Base-by-base conservation (phyloP, 495 filamentous ascomycete species). In the Penicillium daleae region DNA sequence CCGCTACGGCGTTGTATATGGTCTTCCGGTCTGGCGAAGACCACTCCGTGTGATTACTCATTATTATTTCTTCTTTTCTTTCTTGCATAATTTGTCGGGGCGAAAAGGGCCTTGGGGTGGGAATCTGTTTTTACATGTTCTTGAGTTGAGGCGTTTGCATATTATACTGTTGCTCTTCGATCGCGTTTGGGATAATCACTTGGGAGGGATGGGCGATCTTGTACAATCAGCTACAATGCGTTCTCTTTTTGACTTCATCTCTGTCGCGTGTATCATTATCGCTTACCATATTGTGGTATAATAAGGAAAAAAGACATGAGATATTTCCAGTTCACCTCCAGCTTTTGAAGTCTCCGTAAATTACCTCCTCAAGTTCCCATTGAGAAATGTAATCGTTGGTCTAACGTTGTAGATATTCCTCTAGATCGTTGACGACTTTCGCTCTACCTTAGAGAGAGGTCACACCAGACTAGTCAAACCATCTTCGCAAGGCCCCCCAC, bases 1-100 rank as follows among this genome's bases (percentile, higher is more conserved):
- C 65, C 66, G 71, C 62, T 62, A 57, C 66, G 74, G 75, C 74
- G 75, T 79, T 77, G 69, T 75, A 73, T 66, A 77, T 71, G 71
- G 46, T 50, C 46, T 74, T 56, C 61, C 59, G 51, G 31, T 35
- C 50, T 56, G 46, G 40, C 49, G 64, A 62, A 64, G 64, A 68
- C 65, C 12, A 55, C 44, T 57, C 22, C 62, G 61, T 68, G 64
- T 65, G 60, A 65, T 68, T 50, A 46, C 57, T 56, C 56, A 62
- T 62, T 58, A 49, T 59, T 61, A 9, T 40, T 53, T 52, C 60
- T 64, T 51, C 53, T 53, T 31, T 56, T 56, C 56, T 70, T 58
- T 68, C 50, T 66, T 75, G 64, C 65, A 73, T 74, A 69, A 68
- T 75, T 70, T 73, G 57, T 64, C 33, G 52, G 59, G 67, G 63